phyloP scores from a whole-genome alignment of 2,329 filamentous ascomycete genomes.

The Juglanconis sp. region DNA sequence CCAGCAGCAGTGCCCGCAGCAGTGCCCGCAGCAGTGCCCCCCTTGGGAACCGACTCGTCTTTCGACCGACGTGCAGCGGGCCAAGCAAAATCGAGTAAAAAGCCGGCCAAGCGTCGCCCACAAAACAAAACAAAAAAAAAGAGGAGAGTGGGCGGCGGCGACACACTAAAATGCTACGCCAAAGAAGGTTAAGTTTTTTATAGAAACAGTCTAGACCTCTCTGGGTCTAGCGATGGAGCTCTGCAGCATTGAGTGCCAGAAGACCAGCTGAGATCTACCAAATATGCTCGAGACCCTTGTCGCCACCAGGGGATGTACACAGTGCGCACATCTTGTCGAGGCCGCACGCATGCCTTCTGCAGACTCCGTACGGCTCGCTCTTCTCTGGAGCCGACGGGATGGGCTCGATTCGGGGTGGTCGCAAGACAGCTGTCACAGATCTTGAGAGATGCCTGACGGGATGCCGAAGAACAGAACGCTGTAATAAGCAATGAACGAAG shows the following conservation, averaged over 20 bases:
- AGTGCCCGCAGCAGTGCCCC: not conserved
- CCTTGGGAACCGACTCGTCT: too few relatives aligned
- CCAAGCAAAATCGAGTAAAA: too few relatives aligned
- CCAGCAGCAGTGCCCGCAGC: not conserved
- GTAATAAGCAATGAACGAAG: not conserved
- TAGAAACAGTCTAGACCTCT: slow-evolving; percentile 9
- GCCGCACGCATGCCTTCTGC: not conserved
- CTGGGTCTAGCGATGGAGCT: not conserved
- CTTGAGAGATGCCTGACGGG: too few relatives aligned
- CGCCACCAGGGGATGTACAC: slow-evolving; percentile 7
- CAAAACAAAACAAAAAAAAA: not conserved
- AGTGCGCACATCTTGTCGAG: slow-evolving; percentile 1
- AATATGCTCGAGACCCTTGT: not conserved
- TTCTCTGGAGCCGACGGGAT: too few relatives aligned
- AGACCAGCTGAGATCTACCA: slow-evolving; percentile 15
- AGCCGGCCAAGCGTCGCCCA: not conserved
- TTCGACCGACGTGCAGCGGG: not conserved
- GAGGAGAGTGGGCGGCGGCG: not conserved
- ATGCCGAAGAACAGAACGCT: not conserved
- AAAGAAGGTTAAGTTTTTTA: slow-evolving; percentile 20
- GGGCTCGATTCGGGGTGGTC: too few relatives aligned
- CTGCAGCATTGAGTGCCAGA: slow-evolving; percentile 10
- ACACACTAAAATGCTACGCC: slow-evolving; percentile 13
- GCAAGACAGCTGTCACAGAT: too few relatives aligned
- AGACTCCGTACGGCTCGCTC: not conserved